Evolutionary conservation across 139 green algal genomes (phyloP), one percentile per base, ranked within the genome.

Genomic region (Astrephomene gubernaculifera): DNA sequence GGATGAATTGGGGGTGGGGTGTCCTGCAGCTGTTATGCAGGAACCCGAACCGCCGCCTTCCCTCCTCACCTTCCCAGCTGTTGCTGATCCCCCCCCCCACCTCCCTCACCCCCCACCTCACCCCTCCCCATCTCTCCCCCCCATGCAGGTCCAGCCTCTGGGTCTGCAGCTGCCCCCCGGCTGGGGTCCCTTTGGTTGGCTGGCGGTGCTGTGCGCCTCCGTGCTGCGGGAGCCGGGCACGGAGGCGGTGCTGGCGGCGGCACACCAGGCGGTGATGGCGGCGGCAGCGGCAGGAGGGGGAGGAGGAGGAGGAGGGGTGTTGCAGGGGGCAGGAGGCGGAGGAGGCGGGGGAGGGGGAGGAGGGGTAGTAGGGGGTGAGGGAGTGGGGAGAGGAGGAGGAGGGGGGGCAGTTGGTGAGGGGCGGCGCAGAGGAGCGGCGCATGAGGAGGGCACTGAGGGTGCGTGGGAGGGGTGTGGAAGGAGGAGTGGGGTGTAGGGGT

Each of bases 171-270:
- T 93, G 78, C 92, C 92, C 2, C 69, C 71, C 6, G 81, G 86
- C 21, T 92, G 90, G 89, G 63, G 86, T 4, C 89, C 92, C 5
- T 54, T 92, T 10, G 87, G 87, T 4, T 92, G 89, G 91, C 89
- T 95, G 78, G 87, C 72, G 22, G 81, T 91, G 74, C 87, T 93
- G 44, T 93, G 89, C 64, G 87, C 87, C 35, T 82, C 69, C 6
- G 78, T 92, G 43, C 83, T 76, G 25, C 49, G 71, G 8, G 87
- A 91, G 22, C 68, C n/a, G 27, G 54, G 68, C 25, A 78, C 71
- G n/a, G 78, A 87, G 25, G 78, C 69, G 45, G 65, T 80, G 53
- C 44, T 92, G 81, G 82, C 88, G 29, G 89, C 87, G 0, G 89
- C 82, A 45, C 86, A 76, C 68, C 4, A 64, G 84, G 39, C 54